These are phyloP conservation scores for Rhipidocladum racemiflorum DNA, from an alignment of 176 grass and related monocot genomes.

Conservation along the genomic window DNA sequence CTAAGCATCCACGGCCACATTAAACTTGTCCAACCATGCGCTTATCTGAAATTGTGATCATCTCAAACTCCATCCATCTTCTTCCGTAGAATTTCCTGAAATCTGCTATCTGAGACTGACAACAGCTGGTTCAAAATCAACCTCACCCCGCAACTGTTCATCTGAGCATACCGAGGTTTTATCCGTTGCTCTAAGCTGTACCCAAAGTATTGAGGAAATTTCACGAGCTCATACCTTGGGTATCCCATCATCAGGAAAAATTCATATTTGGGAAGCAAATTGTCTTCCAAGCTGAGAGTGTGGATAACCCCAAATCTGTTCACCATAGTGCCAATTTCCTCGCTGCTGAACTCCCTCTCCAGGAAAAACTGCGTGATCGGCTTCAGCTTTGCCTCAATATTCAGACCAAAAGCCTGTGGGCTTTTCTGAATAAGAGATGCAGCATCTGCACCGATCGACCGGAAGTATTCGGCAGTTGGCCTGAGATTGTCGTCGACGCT, in stretches of 20 bases:
- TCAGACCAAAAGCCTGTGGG: conserved; percentile 83
- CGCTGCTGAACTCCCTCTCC: conserved; percentile 52
- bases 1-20: not conserved
- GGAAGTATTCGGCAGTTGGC: conserved; percentile 78
- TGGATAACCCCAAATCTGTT: conserved; percentile 76
- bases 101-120: conserved; percentile 59
- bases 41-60: conserved; percentile 13
- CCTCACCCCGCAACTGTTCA: conserved; percentile 57
- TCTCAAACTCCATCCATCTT: conserved; percentile 36
- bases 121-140: conserved; percentile 72
- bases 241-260: conserved; percentile 81
- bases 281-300: conserved; percentile 76
- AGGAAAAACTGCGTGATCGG: conserved; percentile 77
- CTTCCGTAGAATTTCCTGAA: conserved; percentile 62
- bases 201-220: conserved; percentile 93
- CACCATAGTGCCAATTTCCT: conserved; percentile 75
- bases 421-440: conserved; percentile 77
- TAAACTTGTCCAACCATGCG: not conserved
- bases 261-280: conserved; percentile 80
- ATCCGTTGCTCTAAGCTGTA: conserved; percentile 69
- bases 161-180: conserved; percentile 69
- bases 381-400: conserved; percentile 76
- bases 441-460: conserved; percentile 62
- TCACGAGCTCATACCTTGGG: conserved; percentile 74
- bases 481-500: conserved; percentile 74